Evolutionary conservation across 2,329 filamentous ascomycete species (phyloP).

Genomic region (Botrytis byssoidea): DNA sequence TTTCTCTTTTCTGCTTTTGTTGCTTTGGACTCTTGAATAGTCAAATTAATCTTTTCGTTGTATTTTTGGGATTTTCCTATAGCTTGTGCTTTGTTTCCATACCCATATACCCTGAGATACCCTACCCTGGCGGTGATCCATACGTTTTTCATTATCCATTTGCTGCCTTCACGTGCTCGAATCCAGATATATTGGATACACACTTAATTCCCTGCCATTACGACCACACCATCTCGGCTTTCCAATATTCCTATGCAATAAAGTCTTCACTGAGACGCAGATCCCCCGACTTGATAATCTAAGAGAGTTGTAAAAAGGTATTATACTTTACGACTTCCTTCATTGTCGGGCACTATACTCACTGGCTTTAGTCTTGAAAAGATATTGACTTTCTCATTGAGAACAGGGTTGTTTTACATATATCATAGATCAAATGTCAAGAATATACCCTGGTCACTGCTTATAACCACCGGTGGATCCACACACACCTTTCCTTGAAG

Average conservation of each 20-base stretch:
- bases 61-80: slow-evolving; percentile 27
- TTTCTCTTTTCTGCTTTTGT: slow-evolving; percentile 26
- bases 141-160: slow-evolving; percentile 26
- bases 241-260: slow-evolving; percentile 19
- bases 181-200: slow-evolving; percentile 30
- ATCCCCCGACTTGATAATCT: background rate
- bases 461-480: slow-evolving; percentile 32
- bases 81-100: slow-evolving; percentile 9
- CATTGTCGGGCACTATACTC: background rate
- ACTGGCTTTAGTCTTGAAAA: background rate
- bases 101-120: slow-evolving; percentile 13
- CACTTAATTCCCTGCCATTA: slow-evolving; percentile 26
- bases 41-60: slow-evolving; percentile 1
- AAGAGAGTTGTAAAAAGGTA: slow-evolving; percentile 7
- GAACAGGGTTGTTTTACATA: background rate
- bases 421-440: slow-evolving; percentile 30
- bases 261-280: slow-evolving; percentile 23
- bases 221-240: slow-evolving; percentile 18
- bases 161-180: slow-evolving; percentile 29
- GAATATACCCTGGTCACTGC: slow-evolving; percentile 23
- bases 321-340: background rate
- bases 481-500: slow-evolving; percentile 20
- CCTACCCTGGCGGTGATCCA: slow-evolving; percentile 35
- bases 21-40: slow-evolving; percentile 19
- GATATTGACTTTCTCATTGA: background rate